phyloP scores from a whole-genome alignment of 768 basidiomycete genomes.

The Dioszegia crocea region DNA sequence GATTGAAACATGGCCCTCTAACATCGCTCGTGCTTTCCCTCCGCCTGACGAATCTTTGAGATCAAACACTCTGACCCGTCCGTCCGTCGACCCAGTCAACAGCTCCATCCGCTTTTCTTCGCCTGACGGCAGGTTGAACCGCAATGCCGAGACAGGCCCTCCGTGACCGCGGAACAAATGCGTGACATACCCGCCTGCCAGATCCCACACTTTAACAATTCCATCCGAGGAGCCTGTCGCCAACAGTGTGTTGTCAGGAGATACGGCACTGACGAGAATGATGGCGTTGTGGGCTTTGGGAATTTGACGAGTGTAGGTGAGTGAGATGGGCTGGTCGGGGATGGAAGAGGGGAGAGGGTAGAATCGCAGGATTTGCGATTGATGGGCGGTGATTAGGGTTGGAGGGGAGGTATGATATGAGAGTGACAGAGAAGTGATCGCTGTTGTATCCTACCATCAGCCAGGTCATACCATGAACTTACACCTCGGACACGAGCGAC shows the following conservation, averaged over 20 bases:
- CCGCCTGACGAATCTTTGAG: constrained; percentile 55
- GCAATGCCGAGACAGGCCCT: constrained; percentile 88
- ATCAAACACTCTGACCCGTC: constrained; percentile 87
- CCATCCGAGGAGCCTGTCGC: constrained; percentile 97
- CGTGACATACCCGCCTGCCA: constrained; percentile 77
- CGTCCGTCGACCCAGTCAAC: constrained; percentile 87
- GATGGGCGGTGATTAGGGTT: constrained; percentile 73
- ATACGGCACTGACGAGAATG: constrained; percentile 74
- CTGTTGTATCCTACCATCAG: constrained; percentile 66
- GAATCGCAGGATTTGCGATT: constrained; percentile 73
- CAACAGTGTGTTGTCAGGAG: constrained; percentile 75
- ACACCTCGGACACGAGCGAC: constrained; percentile 82
- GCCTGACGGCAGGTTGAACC: constrained; percentile 69
- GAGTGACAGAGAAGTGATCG: constrained; percentile 77
- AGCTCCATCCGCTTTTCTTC: constrained; percentile 62
- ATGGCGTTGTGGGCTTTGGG: constrained; percentile 88
- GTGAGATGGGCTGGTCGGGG: constrained; percentile 47
- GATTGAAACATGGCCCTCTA: constrained; percentile 94
- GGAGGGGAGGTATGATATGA: constrained; percentile 58
- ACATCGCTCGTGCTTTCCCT: constrained; percentile 65
- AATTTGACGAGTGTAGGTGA: constrained; percentile 70
- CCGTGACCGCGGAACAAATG: constrained; percentile 96
- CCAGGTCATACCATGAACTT: constrained; percentile 47
- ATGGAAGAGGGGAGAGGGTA: constrained; percentile 65
- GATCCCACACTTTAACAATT: constrained; percentile 94